Conservation (phyloP, 257 asterid genomes). For the Nicotiana obtusifolia region DNA sequence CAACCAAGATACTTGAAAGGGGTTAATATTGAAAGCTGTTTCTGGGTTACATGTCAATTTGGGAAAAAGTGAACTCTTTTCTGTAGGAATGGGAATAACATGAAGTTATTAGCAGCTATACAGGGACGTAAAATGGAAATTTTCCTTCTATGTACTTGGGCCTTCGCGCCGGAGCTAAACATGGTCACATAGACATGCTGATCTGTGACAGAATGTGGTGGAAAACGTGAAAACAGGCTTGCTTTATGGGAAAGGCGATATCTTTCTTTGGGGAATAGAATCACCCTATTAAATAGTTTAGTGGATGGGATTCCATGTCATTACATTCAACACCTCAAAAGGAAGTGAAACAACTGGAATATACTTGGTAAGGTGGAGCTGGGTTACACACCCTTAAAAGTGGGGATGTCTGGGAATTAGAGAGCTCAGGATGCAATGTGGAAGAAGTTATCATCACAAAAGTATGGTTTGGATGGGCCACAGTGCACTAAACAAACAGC, state of each 20-base stretch:
- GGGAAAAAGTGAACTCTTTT: neutral
- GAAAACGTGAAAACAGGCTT: neutral
- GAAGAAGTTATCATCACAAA: neutral
- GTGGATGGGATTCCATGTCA: neutral
- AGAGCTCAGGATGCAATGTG: neutral
- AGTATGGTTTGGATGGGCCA: neutral
- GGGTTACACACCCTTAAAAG: neutral
- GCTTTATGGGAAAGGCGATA: neutral
- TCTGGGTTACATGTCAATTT: neutral
- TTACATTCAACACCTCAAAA: neutral
- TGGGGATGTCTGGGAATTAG: neutral
- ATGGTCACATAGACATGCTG: neutral
- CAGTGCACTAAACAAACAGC: neutral
- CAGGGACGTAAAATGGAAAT: neutral
- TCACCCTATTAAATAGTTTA: neutral
- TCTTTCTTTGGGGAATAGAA: neutral
- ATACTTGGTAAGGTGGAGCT: neutral
- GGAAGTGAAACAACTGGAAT: neutral
- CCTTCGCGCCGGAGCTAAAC: neutral
- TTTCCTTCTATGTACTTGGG: neutral
- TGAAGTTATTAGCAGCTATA: neutral
- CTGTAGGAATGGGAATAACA: neutral
- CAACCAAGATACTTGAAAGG: neutral
- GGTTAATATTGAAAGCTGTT: neutral
- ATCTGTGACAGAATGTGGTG: neutral